These are phyloP conservation scores for Spatholobus suberectus DNA, from an alignment of 306 rosid genomes.

Conservation along the genomic window DNA sequence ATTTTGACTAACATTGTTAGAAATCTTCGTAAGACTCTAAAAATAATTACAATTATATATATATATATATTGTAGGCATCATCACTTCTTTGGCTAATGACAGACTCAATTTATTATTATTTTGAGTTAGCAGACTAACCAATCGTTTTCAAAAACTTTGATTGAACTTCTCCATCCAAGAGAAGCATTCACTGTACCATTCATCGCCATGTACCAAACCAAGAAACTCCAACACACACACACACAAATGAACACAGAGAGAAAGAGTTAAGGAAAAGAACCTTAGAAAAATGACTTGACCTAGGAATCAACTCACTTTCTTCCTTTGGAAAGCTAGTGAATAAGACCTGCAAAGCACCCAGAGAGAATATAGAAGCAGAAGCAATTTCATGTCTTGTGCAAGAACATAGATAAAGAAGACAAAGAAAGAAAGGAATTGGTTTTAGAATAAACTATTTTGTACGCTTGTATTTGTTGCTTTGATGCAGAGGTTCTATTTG, in stretches of 20 bases:
- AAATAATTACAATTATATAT: too few species aligned
- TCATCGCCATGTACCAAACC: slow-evolving; percentile 14
- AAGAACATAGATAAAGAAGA: slow-evolving; percentile 37
- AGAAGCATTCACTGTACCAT: slow-evolving; percentile 17
- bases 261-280: slow-evolving; percentile 39
- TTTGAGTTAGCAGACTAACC: too few species aligned
- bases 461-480: slow-evolving; percentile 60
- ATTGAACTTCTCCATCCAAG: too few species aligned
- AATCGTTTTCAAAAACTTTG: too few species aligned
- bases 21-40: too few species aligned
- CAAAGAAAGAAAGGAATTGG: slow-evolving; percentile 42
- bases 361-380: slow-evolving; percentile 27
- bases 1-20: too few species aligned
- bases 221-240: slow-evolving; percentile 38
- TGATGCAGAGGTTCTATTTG: slow-evolving; percentile 40
- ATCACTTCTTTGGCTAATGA: too few species aligned
- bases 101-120: too few species aligned
- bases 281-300: slow-evolving; percentile 42
- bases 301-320: slow-evolving; percentile 49
- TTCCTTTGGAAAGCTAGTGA: slow-evolving; percentile 43
- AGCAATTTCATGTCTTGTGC: slow-evolving; percentile 23
- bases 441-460: slow-evolving; percentile 54
- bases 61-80: too few species aligned
- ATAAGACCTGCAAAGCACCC: slow-evolving; percentile 34
- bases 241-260: neutral